Base-by-base conservation (phyloP, 805 yeast species). In the Ogataea thermomethanolica region DNA sequence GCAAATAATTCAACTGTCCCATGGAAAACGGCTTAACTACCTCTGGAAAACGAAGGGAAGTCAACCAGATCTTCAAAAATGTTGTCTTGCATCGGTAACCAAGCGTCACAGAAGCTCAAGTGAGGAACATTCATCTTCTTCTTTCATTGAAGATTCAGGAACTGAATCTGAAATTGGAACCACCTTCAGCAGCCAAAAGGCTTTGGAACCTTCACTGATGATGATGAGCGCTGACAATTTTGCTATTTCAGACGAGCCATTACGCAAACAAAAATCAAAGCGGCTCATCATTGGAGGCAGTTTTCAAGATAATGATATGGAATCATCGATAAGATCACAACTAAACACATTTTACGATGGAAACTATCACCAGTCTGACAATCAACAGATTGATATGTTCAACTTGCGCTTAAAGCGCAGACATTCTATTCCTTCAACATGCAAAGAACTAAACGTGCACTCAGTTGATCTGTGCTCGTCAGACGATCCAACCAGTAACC, bases 41-140 rank as follows among this genome's bases (percentile, higher is more conserved):
- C 47, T 76, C 12, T 80, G 81, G 76, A 62, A 61, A 31, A 77
- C 74, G 4, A 74, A 72, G 50, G 83, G 80, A 5, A 55, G 61
- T 32, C 60, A 63, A 21, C 54, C 65, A 12, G 65, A 67, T 34
- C 35, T 65, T 11, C 54, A 55, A 5, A 49, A 45, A 21, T 35
- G 39, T 17, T 48, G 58, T 4, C 37, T 62, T 8, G 53, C 62
- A 15, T 21, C 24, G 13, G 24, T 23, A 25, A 29, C 46, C 10
- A 40, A 25, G 17, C 33, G n/a, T 14, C 25, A 30, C 4, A 15
- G 33, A 23, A 9, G 15, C 25, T 10, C 8, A 7, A 8, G 11
- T 15, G 17, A 12, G 34, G 33, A 6, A 38, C 12, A 37, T 24
- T 2, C 37, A 17, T 17, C 42, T 12, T 24, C 44, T 10, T 23